Conservation (phyloP, 495 filamentous ascomycete genomes). For the Schizothecium vesticola region DNA sequence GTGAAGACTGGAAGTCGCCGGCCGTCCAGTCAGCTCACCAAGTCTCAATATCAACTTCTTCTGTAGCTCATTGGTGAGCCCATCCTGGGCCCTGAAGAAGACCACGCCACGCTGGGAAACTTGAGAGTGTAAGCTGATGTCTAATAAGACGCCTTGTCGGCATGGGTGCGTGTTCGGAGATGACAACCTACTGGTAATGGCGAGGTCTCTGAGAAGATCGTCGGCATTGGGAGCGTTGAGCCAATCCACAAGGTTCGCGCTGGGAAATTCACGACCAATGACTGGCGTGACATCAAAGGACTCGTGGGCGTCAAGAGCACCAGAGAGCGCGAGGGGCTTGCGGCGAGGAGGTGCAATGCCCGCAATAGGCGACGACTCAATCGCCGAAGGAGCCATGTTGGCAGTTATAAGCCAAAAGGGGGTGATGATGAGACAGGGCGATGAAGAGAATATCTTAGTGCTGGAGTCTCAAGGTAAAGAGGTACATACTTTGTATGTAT, state of each 20-base stretch:
- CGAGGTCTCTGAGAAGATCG: slow-evolving; percentile 60
- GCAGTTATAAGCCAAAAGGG: neutral
- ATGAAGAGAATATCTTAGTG: neutral
- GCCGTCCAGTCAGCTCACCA: slow-evolving; percentile 59
- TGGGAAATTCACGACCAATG: slow-evolving; percentile 63
- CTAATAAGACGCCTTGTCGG: neutral
- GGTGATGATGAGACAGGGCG: neutral
- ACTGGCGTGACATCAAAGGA: slow-evolving; percentile 63
- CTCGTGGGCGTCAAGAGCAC: slow-evolving; percentile 52
- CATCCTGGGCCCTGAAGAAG: slow-evolving; percentile 70
- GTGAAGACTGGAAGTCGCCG: slow-evolving; percentile 57
- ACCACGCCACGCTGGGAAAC: slow-evolving; percentile 77
- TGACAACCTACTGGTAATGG: slow-evolving; percentile 55
- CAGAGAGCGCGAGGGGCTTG: slow-evolving; percentile 46
- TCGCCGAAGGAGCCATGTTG: slow-evolving; percentile 31
- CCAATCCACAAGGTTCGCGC: slow-evolving; percentile 56
- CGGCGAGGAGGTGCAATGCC: slow-evolving; percentile 8
- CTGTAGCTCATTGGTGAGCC: slow-evolving; percentile 38
- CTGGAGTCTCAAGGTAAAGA: neutral
- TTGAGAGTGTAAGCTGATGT: slow-evolving; percentile 32
- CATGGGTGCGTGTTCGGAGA: neutral
- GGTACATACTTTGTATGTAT: too few species aligned
- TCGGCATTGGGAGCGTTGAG: slow-evolving; percentile 60
- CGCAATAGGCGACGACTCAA: slow-evolving; percentile 16
- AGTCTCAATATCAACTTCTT: slow-evolving; percentile 61